Base-by-base conservation (phyloP, 2,329 filamentous ascomycete species). In the Cryoendolithus antarcticus region DNA sequence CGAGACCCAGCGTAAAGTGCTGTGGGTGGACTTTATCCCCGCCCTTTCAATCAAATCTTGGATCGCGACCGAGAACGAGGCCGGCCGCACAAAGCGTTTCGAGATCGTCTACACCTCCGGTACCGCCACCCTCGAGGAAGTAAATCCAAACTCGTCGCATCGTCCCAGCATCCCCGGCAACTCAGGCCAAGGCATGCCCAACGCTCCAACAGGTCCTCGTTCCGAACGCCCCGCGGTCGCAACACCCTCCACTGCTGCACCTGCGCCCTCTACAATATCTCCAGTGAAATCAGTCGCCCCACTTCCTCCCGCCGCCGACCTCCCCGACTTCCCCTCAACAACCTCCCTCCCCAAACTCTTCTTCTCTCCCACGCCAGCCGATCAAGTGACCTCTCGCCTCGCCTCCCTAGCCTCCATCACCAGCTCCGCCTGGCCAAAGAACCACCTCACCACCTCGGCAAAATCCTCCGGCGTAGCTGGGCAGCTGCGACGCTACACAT, bases 1-100 rank as follows among this genome's bases (percentile, higher is more conserved):
- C 42, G 89, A 96, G 62, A 77, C 80, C 42, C 83, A 80, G 48
- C 74, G 91, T 27, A 93, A 91, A 58, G 71, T 78, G 1, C 70
- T 96, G 1, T 93, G 81, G 74, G 84, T 85, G 3, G 91, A 98
- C 58, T 96, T 91, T 57, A 71, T 96, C 12, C 89, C 89, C 0
- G 73, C 81, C 11, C 77, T 85, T 19, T 75, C 77, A 46, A 71
- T 93, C 3, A 34, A 41, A 24, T 30, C 34, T 15, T 96, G 86
- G 86, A 80, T 93, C 42, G 70, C 75, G 6, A 70, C 63, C 31
- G 85, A 93, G 59, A 65, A 77, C 50, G 59, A 66, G 51, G 62
- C 49, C 52, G 68, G 46, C 48, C 50, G 53, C 24, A 51, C 47
- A 2, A 68, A 78, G 8, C 63, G 69, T 15, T 93, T 81, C 77